Conservation (phyloP, 306 rosid species). For the Hippophae tibetana region DNA sequence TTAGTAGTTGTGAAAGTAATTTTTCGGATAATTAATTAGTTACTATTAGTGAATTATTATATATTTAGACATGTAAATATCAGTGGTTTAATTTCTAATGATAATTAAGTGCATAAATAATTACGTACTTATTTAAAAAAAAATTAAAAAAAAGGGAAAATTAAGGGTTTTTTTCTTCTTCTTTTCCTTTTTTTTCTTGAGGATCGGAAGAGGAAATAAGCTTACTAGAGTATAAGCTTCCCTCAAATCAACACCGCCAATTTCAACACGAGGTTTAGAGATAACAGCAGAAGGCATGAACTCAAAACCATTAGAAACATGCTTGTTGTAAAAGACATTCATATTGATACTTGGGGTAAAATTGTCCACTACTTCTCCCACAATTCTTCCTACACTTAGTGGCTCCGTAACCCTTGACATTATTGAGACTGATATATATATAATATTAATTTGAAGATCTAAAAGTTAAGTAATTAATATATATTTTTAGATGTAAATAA, state of each 20-base stretch:
- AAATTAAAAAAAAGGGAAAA: neutral
- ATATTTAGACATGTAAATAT: no score
- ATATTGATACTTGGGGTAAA: slow-evolving; percentile 65
- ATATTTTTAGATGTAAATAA: neutral
- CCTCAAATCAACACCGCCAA: slow-evolving; percentile 77
- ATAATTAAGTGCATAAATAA: no score
- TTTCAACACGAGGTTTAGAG: slow-evolving; percentile 62
- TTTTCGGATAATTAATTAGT: no score
- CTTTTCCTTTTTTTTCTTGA: no score
- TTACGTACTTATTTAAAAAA: no score
- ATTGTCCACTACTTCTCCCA: slow-evolving; percentile 81
- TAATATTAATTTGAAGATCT: no score
- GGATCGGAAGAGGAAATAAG: neutral
- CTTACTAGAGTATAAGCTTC: slow-evolving; percentile 69
- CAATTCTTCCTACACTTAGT: slow-evolving; percentile 57
- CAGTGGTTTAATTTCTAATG: no score
- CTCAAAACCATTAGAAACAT: slow-evolving; percentile 72
- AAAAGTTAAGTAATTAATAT: no score
- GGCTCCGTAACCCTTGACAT: slow-evolving; percentile 54
- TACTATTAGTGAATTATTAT: no score
- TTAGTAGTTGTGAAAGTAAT: no score
- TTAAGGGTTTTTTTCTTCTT: neutral
- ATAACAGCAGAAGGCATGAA: slow-evolving; percentile 48
- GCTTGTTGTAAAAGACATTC: slow-evolving; percentile 57
- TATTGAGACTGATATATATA: no score